phyloP scores from a whole-genome alignment of 2,329 filamentous ascomycete genomes.

The Zymoseptoria brevis region DNA sequence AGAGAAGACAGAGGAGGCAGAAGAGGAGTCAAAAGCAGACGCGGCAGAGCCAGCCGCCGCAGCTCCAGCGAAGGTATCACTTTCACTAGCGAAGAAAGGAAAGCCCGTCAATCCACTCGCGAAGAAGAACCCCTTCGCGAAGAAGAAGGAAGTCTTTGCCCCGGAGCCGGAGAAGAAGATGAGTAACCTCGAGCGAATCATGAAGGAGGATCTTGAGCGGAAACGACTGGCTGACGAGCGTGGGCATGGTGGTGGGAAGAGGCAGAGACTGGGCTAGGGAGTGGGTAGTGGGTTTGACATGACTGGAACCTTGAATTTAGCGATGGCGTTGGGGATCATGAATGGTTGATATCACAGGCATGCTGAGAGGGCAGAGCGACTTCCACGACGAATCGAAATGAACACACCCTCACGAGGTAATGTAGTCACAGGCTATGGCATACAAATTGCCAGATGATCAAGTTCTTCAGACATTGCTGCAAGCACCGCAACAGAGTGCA shows the following conservation, averaged over 20 bases:
- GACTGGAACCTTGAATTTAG: not conserved
- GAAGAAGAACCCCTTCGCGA: conserved; percentile 63
- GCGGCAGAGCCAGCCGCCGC: conserved; percentile 25
- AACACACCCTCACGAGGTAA: not conserved
- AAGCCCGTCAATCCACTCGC: conserved; percentile 64
- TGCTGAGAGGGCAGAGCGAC: not conserved
- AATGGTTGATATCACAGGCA: not conserved
- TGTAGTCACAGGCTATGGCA: not conserved
- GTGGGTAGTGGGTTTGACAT: not conserved
- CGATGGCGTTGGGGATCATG: conserved; percentile 1
- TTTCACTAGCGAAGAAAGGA: conserved; percentile 59
- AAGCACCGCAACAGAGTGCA: not conserved
- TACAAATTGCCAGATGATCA: not conserved
- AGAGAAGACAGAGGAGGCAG: conserved; percentile 6
- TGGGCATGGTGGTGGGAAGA: conserved; percentile 11
- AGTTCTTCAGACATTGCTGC: not conserved
- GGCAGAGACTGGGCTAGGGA: conserved; percentile 10
- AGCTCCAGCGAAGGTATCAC: conserved; percentile 43
- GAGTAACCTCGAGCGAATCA: conserved; percentile 80
- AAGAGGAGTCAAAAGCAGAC: not conserved
- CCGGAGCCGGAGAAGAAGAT: conserved; percentile 67
- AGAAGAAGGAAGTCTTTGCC: conserved; percentile 53
- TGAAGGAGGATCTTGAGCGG: conserved; percentile 55
- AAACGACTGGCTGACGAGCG: conserved; percentile 30
- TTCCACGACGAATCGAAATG: not conserved